A percentile compares a stretch with the other conserved stretches of the same genome.
phyloP scores from a whole-genome alignment of 306 rosid species.

The Erythrophleum fordii region DNA sequence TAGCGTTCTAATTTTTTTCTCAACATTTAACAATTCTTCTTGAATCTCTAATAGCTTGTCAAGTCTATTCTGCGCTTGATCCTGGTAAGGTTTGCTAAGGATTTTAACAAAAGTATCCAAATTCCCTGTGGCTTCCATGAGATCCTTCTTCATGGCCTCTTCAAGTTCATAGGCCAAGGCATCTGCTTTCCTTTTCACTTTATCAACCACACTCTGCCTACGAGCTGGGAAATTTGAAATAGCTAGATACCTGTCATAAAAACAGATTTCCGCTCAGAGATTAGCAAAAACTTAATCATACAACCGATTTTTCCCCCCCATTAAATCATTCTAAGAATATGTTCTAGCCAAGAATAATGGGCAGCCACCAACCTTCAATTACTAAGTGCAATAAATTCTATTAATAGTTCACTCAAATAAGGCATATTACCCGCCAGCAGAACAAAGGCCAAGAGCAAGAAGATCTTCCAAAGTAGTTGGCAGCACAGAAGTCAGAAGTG shows the following conservation, averaged over 20 bases:
- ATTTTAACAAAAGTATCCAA: constrained; percentile 61
- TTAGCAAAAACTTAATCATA: constrained; percentile 14
- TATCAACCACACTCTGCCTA: constrained; percentile 64
- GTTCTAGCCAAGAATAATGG: neutral
- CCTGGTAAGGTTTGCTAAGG: constrained; percentile 77
- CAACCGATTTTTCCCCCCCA: neutral
- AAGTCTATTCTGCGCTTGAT: constrained; percentile 69
- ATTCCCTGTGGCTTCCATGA: constrained; percentile 60
- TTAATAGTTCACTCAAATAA: constrained; percentile 15
- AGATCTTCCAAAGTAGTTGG: constrained; percentile 90
- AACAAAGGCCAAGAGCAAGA: constrained; percentile 97
- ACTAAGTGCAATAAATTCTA: neutral
- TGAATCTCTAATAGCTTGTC: constrained; percentile 66
- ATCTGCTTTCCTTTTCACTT: constrained; percentile 79
- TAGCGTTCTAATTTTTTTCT: constrained; percentile 67
- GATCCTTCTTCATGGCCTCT: constrained; percentile 89
- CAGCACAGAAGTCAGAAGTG: constrained; percentile 87
- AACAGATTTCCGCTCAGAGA: constrained; percentile 17
- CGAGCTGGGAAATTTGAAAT: constrained; percentile 79
- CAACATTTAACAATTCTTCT: constrained; percentile 65
- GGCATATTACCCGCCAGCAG: constrained; percentile 88
- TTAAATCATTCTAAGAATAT: neutral
- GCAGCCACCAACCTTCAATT: neutral
- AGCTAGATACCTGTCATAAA: constrained; percentile 63
- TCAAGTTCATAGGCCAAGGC: constrained; percentile 75